phyloP scores from a whole-genome alignment of 257 asterid genomes.

The Capsicum pubescens region DNA sequence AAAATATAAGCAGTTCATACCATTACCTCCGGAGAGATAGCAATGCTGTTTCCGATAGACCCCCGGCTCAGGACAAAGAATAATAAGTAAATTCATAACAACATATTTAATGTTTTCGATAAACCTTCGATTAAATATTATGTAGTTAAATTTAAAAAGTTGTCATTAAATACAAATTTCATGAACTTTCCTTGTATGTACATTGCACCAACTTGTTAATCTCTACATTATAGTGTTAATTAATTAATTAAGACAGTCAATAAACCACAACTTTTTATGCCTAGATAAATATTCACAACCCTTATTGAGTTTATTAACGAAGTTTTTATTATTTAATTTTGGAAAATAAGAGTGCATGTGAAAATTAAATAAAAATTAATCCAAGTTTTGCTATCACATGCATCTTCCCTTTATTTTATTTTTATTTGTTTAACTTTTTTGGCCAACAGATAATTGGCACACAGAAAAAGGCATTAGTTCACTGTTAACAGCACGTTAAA shows the following conservation, averaged over 20 bases:
- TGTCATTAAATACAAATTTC: not conserved
- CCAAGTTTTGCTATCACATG: slow-evolving; percentile 3
- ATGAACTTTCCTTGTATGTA: not conserved
- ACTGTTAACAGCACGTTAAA: not conserved
- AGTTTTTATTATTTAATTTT: not conserved
- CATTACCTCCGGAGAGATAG: too few relatives aligned
- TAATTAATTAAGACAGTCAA: not conserved
- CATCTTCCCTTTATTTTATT: not conserved
- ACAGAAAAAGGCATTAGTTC: slow-evolving; percentile 13
- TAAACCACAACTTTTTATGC: not conserved
- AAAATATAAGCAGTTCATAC: too few relatives aligned
- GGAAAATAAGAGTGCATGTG: not conserved
- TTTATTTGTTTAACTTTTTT: not conserved
- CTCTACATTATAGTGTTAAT: not conserved
- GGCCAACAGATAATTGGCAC: slow-evolving; percentile 20
- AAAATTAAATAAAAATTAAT: not conserved
- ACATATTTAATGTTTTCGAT: too few relatives aligned
- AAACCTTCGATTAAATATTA: too few relatives aligned
- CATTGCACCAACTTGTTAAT: not conserved
- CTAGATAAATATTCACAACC: slow-evolving; percentile 5
- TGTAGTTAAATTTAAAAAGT: too few relatives aligned
- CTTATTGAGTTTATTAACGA: not conserved
- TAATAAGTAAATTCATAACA: too few relatives aligned
- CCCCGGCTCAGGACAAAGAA: too few relatives aligned
- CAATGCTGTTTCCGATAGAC: too few relatives aligned